A percentile compares a stretch with the other conserved stretches of the same genome.
These are phyloP conservation scores for Lepidium africanum DNA, from an alignment of 345 rosid genomes.

Conservation along the genomic window DNA sequence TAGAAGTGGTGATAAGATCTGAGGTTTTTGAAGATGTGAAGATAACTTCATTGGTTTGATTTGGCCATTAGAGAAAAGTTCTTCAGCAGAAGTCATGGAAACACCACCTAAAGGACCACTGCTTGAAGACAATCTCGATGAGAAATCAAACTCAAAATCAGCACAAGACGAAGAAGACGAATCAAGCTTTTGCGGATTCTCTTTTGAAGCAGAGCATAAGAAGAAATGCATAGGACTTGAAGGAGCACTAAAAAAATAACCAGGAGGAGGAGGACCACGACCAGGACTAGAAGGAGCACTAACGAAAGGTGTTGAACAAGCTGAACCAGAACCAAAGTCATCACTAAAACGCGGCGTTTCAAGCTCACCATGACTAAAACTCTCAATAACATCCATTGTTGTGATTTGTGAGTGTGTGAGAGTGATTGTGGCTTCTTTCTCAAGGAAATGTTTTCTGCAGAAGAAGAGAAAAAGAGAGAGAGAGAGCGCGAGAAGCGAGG, in stretches of 20 bases:
- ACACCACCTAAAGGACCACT: slow-evolving; percentile 40
- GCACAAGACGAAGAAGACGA: slow-evolving; percentile 24
- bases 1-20: slow-evolving; percentile 55
- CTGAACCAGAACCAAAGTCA: slow-evolving; percentile 18
- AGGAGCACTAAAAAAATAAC: slow-evolving; percentile 88
- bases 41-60: slow-evolving; percentile 95
- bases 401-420: not conserved
- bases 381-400: slow-evolving; percentile 15
- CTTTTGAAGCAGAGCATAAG: slow-evolving; percentile 26
- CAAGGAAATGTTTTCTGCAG: slow-evolving; percentile 20
- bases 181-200: not conserved
- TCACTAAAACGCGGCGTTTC: slow-evolving; percentile 27
- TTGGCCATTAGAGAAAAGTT: slow-evolving; percentile 80
- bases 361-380: slow-evolving; percentile 2
- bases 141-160: slow-evolving; percentile 83
- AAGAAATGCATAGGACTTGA: slow-evolving; percentile 94
- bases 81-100: slow-evolving; percentile 92
- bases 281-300: slow-evolving; percentile 98
- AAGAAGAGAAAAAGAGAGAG: not conserved
- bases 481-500: slow-evolving; percentile 29
- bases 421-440: slow-evolving; percentile 23
- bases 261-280: slow-evolving; percentile 37
- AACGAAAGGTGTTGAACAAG: slow-evolving; percentile 93
- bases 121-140: slow-evolving; percentile 41
- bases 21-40: slow-evolving; percentile 74